phyloP scores from a whole-genome alignment of 768 basidiomycete species.

The Lentinula guzmanii region DNA sequence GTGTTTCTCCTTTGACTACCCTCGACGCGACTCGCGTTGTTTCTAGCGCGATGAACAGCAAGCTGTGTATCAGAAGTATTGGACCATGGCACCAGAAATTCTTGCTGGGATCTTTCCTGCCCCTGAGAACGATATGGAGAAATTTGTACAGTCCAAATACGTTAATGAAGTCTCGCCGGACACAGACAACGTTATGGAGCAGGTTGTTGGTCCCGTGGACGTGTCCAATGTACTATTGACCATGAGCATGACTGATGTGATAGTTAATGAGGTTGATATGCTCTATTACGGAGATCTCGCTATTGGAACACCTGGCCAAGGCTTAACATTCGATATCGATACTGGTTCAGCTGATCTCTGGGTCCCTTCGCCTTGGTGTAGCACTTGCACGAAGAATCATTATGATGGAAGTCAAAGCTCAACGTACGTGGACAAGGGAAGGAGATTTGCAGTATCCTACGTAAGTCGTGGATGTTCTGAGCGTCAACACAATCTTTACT shows the following conservation, averaged over 20 bases:
- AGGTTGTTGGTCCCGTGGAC: conserved; percentile 16
- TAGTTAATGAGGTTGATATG: conserved; percentile 13
- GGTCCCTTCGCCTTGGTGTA: conserved; percentile 33
- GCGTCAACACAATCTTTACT: neutral
- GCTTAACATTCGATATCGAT: conserved; percentile 54
- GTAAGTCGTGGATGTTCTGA: conserved; percentile 21
- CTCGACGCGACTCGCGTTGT: neutral
- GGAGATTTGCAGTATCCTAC: conserved; percentile 36
- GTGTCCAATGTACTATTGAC: neutral
- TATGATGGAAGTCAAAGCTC: conserved; percentile 34
- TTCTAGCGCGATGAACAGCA: neutral
- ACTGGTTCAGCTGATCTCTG: conserved; percentile 70
- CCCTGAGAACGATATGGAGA: neutral
- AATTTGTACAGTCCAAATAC: neutral
- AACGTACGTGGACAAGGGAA: conserved; percentile 28
- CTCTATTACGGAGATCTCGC: conserved; percentile 42
- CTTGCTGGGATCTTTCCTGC: neutral
- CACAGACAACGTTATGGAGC: conserved; percentile 5
- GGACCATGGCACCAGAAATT: neutral
- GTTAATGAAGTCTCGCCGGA: neutral
- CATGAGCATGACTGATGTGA: conserved; percentile 8
- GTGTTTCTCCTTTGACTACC: neutral
- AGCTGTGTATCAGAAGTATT: neutral
- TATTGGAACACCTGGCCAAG: conserved; percentile 53
- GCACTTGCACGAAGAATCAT: conserved; percentile 28